Percentiles rank a stretch among this genome's conserved stretches.
These are phyloP conservation scores for Phytophthora fragariaefolia DNA, from an alignment of 352 stramenopile species.

Conservation along the genomic window DNA sequence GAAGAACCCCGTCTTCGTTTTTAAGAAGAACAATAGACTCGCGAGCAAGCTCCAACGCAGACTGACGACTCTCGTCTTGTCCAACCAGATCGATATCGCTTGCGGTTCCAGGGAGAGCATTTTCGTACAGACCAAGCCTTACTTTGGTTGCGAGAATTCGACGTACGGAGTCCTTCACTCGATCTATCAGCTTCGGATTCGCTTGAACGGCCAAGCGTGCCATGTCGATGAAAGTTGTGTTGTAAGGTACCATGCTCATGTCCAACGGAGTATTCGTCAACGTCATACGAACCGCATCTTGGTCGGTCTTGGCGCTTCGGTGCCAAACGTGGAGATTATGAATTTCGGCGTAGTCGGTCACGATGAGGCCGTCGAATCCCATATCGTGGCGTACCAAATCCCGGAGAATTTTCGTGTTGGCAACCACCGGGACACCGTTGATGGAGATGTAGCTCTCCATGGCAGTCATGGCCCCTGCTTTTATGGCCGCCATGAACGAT, in stretches of 20 bases:
- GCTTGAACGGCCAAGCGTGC: constrained; percentile 45
- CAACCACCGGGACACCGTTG: constrained; percentile 92
- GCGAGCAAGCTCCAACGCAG: constrained; percentile 70
- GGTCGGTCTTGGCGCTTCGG: constrained; percentile 51
- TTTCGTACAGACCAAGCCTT: constrained; percentile 75
- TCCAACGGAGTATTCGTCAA: constrained; percentile 86
- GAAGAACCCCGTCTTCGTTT: constrained; percentile 70
- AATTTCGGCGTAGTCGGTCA: constrained; percentile 95
- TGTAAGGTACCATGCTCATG: constrained; percentile 90
- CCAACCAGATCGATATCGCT: constrained; percentile 58
- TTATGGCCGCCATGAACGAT: constrained; percentile 83
- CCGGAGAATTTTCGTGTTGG: constrained; percentile 81
- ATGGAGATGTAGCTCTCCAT: constrained; percentile 96
- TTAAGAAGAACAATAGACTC: constrained; percentile 89
- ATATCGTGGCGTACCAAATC: constrained; percentile 88
- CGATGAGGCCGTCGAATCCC: constrained; percentile 86
- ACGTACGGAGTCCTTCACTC: constrained; percentile 62
- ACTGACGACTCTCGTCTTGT: constrained; percentile 51
- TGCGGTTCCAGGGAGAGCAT: constrained; percentile 53
- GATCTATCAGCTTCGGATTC: constrained; percentile 42
- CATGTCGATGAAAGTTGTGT: constrained; percentile 61
- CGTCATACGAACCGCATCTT: constrained; percentile 71
- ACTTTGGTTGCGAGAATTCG: constrained; percentile 82
- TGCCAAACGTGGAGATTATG: constrained; percentile 84
- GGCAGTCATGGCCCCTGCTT: constrained; percentile 80